A percentile compares a stretch with the other conserved stretches of the same genome.
These are phyloP conservation scores for Phytophthora tentaculata DNA, from an alignment of 352 stramenopile genomes.

Conservation along the genomic window DNA sequence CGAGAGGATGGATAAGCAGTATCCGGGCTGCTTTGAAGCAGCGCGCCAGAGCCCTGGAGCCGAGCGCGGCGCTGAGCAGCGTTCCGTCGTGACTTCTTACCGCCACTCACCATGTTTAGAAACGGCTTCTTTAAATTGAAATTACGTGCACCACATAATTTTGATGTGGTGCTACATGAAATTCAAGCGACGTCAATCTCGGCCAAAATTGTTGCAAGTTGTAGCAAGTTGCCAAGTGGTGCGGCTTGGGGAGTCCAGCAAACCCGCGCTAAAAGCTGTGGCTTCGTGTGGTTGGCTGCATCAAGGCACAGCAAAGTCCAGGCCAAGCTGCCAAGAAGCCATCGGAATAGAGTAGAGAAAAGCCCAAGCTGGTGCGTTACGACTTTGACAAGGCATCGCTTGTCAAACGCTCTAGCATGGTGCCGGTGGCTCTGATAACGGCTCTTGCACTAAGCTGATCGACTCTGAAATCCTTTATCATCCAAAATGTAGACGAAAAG, in stretches of 20 bases:
- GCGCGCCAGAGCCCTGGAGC: conserved; percentile 7
- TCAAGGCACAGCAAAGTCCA: conserved; percentile 7
- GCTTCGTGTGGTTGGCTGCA: conserved; percentile 6
- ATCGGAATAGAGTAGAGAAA: background rate
- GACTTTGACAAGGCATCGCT: too few relatives aligned
- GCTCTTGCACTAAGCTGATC: conserved; percentile 1
- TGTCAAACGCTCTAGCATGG: too few relatives aligned
- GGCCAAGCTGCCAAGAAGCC: background rate
- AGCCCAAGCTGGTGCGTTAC: background rate
- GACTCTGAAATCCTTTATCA: conserved; percentile 2
- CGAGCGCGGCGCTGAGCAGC: conserved; percentile 37
- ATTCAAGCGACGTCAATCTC: background rate
- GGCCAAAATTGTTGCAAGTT: conserved; percentile 5
- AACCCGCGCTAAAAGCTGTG: conserved; percentile 16
- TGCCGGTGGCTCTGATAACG: conserved; percentile 13
- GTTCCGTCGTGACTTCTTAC: conserved; percentile 43
- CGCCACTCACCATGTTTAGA: conserved; percentile 69
- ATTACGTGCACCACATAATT: background rate
- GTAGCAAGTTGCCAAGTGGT: conserved; percentile 7
- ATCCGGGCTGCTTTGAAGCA: conserved; percentile 18
- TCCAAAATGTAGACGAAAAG: conserved; percentile 25
- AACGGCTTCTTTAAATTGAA: conserved; percentile 1
- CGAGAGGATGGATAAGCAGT: conserved; percentile 41
- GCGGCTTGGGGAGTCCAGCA: conserved; percentile 34
- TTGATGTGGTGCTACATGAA: background rate